Evolutionary conservation across 331 rosid genomes (phyloP).

Genomic region (Cydonia oblonga): DNA sequence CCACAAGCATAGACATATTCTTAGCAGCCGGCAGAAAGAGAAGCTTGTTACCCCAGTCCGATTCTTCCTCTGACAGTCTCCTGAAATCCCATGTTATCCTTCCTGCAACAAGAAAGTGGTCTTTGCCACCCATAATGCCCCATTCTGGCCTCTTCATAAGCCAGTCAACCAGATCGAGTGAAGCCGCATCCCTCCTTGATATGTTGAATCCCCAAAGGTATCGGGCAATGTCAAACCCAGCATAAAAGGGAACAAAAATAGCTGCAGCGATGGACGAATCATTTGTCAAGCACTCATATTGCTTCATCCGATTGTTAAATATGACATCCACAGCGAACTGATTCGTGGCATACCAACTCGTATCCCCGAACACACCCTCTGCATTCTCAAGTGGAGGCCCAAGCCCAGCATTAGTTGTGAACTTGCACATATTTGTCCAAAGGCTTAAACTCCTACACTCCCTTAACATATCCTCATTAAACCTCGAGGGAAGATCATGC

Average conservation of each 20-base stretch:
- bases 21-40: slow-evolving; percentile 78
- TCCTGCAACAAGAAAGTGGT: slow-evolving; percentile 88
- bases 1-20: slow-evolving; percentile 96
- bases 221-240: slow-evolving; percentile 81
- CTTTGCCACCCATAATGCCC: slow-evolving; percentile 69
- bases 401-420: slow-evolving; percentile 74
- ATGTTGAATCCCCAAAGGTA: slow-evolving; percentile 81
- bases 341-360: slow-evolving; percentile 82
- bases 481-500: slow-evolving; percentile 73
- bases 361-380: slow-evolving; percentile 68
- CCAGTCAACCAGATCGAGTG: slow-evolving; percentile 76
- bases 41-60: slow-evolving; percentile 86
- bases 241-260: slow-evolving; percentile 77
- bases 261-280: slow-evolving; percentile 84
- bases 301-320: slow-evolving; percentile 80
- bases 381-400: slow-evolving; percentile 86
- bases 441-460: slow-evolving; percentile 62
- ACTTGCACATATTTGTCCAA: slow-evolving; percentile 95
- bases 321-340: slow-evolving; percentile 89
- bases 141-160: slow-evolving; percentile 84
- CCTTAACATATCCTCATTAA: slow-evolving; percentile 86
- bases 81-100: slow-evolving; percentile 93
- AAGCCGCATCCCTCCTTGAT: slow-evolving; percentile 74
- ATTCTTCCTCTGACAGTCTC: slow-evolving; percentile 53
- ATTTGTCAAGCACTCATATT: slow-evolving; percentile 67